Percentiles rank a stretch among this genome's conserved stretches.
phyloP scores from a whole-genome alignment of 768 basidiomycete species.

The Mycena chlorophos region DNA sequence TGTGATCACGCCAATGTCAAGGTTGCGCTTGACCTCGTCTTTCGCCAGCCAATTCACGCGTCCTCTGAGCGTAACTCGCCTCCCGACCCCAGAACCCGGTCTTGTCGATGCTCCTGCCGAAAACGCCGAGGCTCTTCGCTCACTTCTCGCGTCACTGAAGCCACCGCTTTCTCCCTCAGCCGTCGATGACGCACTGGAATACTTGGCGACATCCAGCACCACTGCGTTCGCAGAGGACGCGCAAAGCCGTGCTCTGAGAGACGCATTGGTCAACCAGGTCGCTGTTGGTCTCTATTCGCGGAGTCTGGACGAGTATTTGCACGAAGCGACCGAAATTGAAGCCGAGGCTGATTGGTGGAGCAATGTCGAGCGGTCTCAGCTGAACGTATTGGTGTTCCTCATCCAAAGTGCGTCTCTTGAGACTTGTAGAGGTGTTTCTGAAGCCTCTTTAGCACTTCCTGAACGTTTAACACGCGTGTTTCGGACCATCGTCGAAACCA shows the following conservation, averaged over 20 bases:
- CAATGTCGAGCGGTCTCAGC: slow-evolving; percentile 59
- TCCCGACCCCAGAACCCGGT: slow-evolving; percentile 27
- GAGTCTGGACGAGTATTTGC: slow-evolving; percentile 61
- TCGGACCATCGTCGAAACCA: slow-evolving; percentile 39
- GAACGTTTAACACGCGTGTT: slow-evolving; percentile 39
- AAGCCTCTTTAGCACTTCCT: slow-evolving; percentile 44
- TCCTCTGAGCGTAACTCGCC: slow-evolving; percentile 27
- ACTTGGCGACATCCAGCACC: slow-evolving; percentile 23
- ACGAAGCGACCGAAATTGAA: slow-evolving; percentile 70
- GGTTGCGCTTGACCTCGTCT: slow-evolving; percentile 28
- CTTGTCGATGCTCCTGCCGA: slow-evolving; percentile 14
- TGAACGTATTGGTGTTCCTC: slow-evolving; percentile 62
- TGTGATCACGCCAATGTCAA: slow-evolving; percentile 7
- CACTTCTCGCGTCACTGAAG: slow-evolving; percentile 40
- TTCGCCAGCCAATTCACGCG: slow-evolving; percentile 42
- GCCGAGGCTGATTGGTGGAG: slow-evolving; percentile 86
- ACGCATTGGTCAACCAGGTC: slow-evolving; percentile 49
- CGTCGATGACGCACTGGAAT: slow-evolving; percentile 29
- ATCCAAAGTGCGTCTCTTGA: slow-evolving; percentile 69
- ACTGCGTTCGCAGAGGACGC: slow-evolving; percentile 19
- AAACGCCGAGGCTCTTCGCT: slow-evolving; percentile 36
- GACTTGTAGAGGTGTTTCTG: slow-evolving; percentile 12
- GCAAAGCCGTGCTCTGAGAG: slow-evolving; percentile 41
- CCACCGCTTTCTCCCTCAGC: slow-evolving; percentile 28
- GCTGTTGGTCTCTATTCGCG: slow-evolving; percentile 63